These are phyloP conservation scores for Hippophae gyantsensis DNA, from an alignment of 306 rosid genomes.

Conservation along the genomic window DNA sequence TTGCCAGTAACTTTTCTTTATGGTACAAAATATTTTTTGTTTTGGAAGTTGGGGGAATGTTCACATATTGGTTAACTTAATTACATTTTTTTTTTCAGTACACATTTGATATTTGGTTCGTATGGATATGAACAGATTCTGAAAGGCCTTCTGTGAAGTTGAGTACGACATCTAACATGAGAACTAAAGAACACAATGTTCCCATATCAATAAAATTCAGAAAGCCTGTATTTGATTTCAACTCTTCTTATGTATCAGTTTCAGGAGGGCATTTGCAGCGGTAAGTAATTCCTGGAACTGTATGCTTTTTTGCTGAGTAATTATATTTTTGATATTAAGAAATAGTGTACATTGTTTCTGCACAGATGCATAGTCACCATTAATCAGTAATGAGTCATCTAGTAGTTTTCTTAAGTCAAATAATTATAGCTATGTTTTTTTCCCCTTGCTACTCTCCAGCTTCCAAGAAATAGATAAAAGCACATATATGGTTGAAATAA, in stretches of 20 bases:
- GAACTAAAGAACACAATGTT: conserved; percentile 54
- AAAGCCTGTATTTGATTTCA: conserved; percentile 81
- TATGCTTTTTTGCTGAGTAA: neutral
- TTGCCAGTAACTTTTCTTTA: conserved; percentile 66
- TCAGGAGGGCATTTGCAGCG: conserved; percentile 62
- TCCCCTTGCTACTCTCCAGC: conserved; percentile 34
- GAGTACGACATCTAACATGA: conserved; percentile 54
- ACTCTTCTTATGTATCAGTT: conserved; percentile 52
- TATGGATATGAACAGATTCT: conserved; percentile 35
- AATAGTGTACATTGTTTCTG: no score
- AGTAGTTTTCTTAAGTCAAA: neutral
- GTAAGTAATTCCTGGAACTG: conserved; percentile 29
- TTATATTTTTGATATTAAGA: no score
- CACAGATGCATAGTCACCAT: no score
- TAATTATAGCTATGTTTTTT: conserved; percentile 1
- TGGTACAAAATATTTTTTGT: conserved; percentile 35
- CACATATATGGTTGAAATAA: conserved; percentile 46
- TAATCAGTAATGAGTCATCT: neutral
- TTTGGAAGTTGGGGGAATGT: no score
- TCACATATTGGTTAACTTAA: no score
- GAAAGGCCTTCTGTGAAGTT: conserved; percentile 66
- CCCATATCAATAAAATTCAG: conserved; percentile 42
- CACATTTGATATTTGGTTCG: no score
- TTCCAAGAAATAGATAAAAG: conserved; percentile 41
- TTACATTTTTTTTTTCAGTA: no score